Evolutionary conservation across 139 green algal genomes (phyloP).

Genomic region (Pleodorina starrii): DNA sequence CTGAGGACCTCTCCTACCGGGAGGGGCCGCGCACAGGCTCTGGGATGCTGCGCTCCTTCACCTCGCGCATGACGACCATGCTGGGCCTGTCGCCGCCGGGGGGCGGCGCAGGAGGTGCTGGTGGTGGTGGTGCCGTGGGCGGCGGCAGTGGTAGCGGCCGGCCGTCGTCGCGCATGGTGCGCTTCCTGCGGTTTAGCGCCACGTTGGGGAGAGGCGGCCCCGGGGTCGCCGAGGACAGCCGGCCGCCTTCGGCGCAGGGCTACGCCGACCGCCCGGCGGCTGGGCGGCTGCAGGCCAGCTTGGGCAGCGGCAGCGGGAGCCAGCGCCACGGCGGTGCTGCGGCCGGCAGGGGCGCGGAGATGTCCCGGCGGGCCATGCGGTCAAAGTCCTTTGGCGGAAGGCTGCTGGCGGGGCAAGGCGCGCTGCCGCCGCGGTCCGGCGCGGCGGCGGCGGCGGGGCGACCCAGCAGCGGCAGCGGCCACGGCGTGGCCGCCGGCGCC

Average conservation of each 20-base stretch:
- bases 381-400: constrained; percentile 2
- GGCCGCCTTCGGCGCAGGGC: not conserved
- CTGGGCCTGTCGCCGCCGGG: not conserved
- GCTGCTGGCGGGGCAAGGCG: not conserved
- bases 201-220: not conserved
- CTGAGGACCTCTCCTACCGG: not conserved
- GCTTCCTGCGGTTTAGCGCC: not conserved
- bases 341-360: not conserved
- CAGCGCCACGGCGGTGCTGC: not conserved
- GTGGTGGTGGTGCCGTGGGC: not conserved
- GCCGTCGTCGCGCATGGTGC: not conserved
- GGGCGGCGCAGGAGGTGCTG: not conserved
- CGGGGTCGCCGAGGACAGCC: not conserved
- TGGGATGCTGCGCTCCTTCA: constrained; percentile 20
- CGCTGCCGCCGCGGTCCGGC: not conserved
- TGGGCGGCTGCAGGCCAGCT: not conserved
- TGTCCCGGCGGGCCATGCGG: not conserved
- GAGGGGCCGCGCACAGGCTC: not conserved
- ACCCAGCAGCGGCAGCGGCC: not conserved
- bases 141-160: not conserved
- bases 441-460: not conserved
- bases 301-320: not conserved
- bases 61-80: constrained; percentile 23
- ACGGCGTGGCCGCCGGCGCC: not conserved
- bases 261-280: not conserved